phyloP scores from a whole-genome alignment of 768 basidiomycete genomes.

The Rhizopogon salebrosus region DNA sequence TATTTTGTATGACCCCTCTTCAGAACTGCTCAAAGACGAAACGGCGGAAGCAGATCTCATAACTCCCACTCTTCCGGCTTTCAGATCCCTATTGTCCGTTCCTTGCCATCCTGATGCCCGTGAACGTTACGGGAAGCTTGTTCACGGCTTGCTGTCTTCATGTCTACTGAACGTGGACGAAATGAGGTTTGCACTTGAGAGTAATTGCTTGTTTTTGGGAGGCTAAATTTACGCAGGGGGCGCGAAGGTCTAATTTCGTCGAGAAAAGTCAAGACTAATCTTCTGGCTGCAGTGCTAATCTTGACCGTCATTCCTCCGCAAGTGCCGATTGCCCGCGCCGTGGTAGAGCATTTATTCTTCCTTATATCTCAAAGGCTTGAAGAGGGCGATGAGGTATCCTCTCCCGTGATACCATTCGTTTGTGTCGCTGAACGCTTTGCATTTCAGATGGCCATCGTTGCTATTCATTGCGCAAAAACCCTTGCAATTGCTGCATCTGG shows the following conservation, averaged over 20 bases:
- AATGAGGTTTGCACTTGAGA: conserved; percentile 63
- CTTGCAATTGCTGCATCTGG: conserved; percentile 70
- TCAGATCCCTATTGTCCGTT: conserved; percentile 69
- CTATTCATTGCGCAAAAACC: conserved; percentile 87
- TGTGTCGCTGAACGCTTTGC: neutral
- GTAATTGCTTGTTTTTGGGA: neutral
- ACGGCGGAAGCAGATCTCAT: conserved; percentile 72
- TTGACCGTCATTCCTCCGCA: conserved; percentile 71
- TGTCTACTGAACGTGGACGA: conserved; percentile 85
- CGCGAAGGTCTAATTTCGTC: conserved; percentile 71
- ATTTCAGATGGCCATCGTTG: conserved; percentile 69
- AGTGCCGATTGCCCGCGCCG: conserved; percentile 63
- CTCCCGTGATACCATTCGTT: conserved; percentile 8
- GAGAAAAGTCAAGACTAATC: conserved; percentile 86
- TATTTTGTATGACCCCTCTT: conserved; percentile 8
- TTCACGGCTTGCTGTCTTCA: conserved; percentile 81
- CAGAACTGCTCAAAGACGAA: conserved; percentile 86
- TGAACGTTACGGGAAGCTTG: conserved; percentile 51
- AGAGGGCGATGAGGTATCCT: conserved; percentile 58
- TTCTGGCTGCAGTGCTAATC: conserved; percentile 80
- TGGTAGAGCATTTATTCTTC: conserved; percentile 82
- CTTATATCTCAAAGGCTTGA: conserved; percentile 76
- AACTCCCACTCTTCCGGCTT: conserved; percentile 71
- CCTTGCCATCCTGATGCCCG: conserved; percentile 34
- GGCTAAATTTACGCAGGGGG: conserved; percentile 44